Base-by-base conservation (phyloP, 345 rosid species). In the Eucalyptus marginata region DNA sequence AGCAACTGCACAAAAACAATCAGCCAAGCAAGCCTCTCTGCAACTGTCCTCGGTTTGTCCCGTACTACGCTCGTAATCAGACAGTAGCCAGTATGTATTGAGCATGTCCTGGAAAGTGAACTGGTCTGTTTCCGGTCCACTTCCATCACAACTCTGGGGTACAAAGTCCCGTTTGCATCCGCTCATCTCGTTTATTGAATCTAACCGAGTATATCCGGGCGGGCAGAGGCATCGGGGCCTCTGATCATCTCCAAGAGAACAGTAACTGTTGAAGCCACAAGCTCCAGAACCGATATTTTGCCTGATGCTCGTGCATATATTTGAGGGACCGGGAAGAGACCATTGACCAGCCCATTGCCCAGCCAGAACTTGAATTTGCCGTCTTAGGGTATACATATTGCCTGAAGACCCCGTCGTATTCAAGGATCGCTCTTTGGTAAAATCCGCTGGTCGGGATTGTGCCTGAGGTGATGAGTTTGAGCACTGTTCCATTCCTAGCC, bases 341-440 rank as follows among this genome's bases (percentile, higher is more conserved):
- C 5, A 29, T 25, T 1, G 92, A 88, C 97, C 94, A 95, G 18
- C 6, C 54, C 52, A 44, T 56, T 5, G 90, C 22, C 93, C 94
- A 62, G 18, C 86, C 90, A 6, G 46, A 10, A 50, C 68, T 52
- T 47, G 87, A 90, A 86, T n/a, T 51, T 17, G 83, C 22, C 6
- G 29, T 84, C 90, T 88, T 95, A 11, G 94, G 94, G 90, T 95
- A 92, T 17, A 90, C 91, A 79, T 96, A 94, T 29, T 90, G 92
- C 89, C 94, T 92, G 46, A 96, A 91, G 87, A 93, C 94, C 11
- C 98, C 94, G 87, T 94, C 95, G n/a, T 84, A 91, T n/a, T 95
- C 97, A 7, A 95, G 47, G 59, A 90, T 89, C 8, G 91, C 95
- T 59, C 97, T 90, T 81, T 80, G 93, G 86, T 94, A 95, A 47